phyloP scores from a whole-genome alignment of 2,329 filamentous ascomycete species.

The Colletotrichum abscissum region DNA sequence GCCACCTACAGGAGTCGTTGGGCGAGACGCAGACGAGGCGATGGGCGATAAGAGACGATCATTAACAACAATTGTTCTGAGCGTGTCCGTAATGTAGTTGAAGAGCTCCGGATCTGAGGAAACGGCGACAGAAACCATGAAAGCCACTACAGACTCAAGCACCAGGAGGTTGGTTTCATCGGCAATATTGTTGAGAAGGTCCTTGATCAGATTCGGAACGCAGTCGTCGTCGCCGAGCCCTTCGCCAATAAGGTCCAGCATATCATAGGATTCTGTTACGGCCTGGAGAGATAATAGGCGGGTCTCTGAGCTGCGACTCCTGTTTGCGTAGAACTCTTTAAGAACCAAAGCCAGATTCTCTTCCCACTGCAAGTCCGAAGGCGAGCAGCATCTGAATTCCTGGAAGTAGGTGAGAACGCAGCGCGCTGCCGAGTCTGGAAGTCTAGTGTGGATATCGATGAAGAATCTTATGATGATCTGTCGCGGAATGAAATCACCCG shows the following conservation, averaged over 20 bases:
- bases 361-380: slow-evolving; percentile 77
- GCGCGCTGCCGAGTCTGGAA: slow-evolving; percentile 73
- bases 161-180: slow-evolving; percentile 73
- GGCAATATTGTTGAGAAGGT: slow-evolving; percentile 70
- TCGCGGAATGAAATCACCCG: slow-evolving; percentile 69
- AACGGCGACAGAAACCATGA: slow-evolving; percentile 73
- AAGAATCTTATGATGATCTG: slow-evolving; percentile 77
- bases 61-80: slow-evolving; percentile 61
- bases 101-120: slow-evolving; percentile 70
- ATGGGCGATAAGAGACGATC: slow-evolving; percentile 59
- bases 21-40: slow-evolving; percentile 43
- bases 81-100: slow-evolving; percentile 64
- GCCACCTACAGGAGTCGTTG: slow-evolving; percentile 40
- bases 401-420: slow-evolving; percentile 75
- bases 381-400: slow-evolving; percentile 77
- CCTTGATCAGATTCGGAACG: slow-evolving; percentile 68
- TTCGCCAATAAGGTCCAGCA: slow-evolving; percentile 65
- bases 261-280: slow-evolving; percentile 69
- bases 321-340: slow-evolving; percentile 72
- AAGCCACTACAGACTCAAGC: slow-evolving; percentile 72
- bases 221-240: slow-evolving; percentile 69
- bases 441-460: slow-evolving; percentile 67
- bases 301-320: slow-evolving; percentile 68
- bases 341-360: slow-evolving; percentile 71
- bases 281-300: slow-evolving; percentile 71